Base-by-base conservation (phyloP, 2,329 filamentous ascomycete species). In the Lasiodiplodia hormozganensis region DNA sequence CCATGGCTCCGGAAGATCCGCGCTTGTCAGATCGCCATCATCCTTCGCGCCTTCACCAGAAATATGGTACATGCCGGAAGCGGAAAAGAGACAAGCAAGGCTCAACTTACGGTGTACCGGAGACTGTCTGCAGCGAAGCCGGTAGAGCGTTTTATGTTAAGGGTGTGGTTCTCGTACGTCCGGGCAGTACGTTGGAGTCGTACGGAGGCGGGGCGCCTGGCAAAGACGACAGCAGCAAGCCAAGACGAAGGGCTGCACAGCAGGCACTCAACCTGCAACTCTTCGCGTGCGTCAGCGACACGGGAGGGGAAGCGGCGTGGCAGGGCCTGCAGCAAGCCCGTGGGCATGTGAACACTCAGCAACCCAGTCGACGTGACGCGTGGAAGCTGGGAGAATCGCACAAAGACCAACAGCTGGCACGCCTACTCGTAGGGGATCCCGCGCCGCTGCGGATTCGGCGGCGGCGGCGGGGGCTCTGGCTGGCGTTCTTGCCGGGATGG, bases 1-100 rank as follows among this genome's bases (percentile, higher is more conserved):
- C 16, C 60, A 36, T 38, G 47, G 43, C 60, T 64, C 47, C 60
- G 60, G 60, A 64, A 38, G 60, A 64, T 64, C 60, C 47, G 60
- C 60, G 43, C 60, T 12, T 31, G 25, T 53, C 21, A 21, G 47
- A 64, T 58, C 54, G 38, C 31, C 47, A 10, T 23, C 36, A 21
- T 62, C 58, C 40, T n/a, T 38, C 58, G 14, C 40, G 40, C 25
- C 57, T 11, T 25, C 40, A 11, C 36, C 23, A 52, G n/a, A 52
- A n/a, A 52, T 16, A 25, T 36, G 38, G 10, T 21, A 31, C 53
- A 36, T 10, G 14, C 43, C 43, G 52, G 23, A 64, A 34, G 36
- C 14, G 38, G 38, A n/a, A 47, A 60, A 23, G n/a, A 38, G 25
- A n/a, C 14, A 21, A 21, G 36, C 21, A 43, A 62, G 23, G 38